Conservation (phyloP, 768 basidiomycete genomes). For the Collybiopsis confluens region DNA sequence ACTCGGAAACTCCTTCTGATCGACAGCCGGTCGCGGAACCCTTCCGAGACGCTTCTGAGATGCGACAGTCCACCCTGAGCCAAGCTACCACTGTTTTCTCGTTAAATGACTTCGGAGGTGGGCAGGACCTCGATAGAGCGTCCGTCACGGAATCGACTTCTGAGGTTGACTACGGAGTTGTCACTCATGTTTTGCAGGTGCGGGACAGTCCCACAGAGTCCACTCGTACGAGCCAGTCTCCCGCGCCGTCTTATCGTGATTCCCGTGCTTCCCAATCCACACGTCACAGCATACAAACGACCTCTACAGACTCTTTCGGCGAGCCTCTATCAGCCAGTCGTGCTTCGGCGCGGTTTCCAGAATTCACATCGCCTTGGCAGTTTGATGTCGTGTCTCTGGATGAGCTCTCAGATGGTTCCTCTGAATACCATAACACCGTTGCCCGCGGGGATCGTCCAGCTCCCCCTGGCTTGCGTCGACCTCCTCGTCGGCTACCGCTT, state of each 20-base stretch:
- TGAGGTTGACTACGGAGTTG: neutral
- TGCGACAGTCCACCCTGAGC: neutral
- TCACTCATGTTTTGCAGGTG: neutral
- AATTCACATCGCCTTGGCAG: constrained; percentile 45
- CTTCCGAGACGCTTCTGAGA: neutral
- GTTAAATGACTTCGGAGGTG: neutral
- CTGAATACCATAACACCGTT: constrained; percentile 34
- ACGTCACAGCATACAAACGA: constrained; percentile 32
- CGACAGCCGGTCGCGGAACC: neutral
- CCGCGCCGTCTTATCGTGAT: neutral
- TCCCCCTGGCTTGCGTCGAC: constrained; percentile 4
- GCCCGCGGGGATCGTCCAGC: constrained; percentile 22
- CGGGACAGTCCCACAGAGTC: neutral
- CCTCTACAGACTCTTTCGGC: constrained; percentile 52
- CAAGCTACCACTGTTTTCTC: neutral
- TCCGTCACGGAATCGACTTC: neutral
- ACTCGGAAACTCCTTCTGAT: neutral
- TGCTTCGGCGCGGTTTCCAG: constrained; percentile 33
- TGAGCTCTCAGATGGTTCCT: constrained; percentile 76
- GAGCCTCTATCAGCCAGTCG: constrained; percentile 27
- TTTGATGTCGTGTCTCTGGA: constrained; percentile 77
- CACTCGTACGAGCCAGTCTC: neutral
- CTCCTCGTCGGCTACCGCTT: constrained; percentile 43
- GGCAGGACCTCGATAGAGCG: constrained; percentile 6
- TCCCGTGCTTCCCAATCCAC: constrained; percentile 18